Evolutionary conservation across 1,284 basidiomycete species (phyloP), one percentile per base, ranked within the genome.

Genomic region (Austroboletus novae-zelandiae): DNA sequence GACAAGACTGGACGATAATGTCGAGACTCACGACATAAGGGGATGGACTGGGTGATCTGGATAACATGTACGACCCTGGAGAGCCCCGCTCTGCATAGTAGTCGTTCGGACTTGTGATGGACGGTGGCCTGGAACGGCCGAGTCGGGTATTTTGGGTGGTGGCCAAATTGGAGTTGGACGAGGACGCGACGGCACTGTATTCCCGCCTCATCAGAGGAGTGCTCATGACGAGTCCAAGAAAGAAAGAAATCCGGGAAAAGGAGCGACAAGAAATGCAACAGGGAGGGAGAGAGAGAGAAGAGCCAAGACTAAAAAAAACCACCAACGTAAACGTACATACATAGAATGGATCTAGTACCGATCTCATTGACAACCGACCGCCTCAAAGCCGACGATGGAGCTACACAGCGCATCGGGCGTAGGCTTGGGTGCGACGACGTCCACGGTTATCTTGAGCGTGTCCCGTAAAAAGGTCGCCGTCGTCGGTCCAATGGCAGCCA

Each of bases 401-500:
- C 53, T 55, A 7, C 71, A 68, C 1, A 88, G 69, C 10, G 72
- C 72, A 7, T 79, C 77, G 1, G 85, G 75, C 7, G 71, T 77
- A 0, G 87, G 86, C 48, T 78, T 83, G 7, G 66, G 49, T 1
- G 87, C 69, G 10, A 79, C 71, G 3, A 74, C 81, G 48, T 81
- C 75, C 1, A 88, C 84, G 5, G 53, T 55, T 29, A 86, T 50
- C 14, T 64, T 54, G 8, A 83, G 61, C 39, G 72, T 68, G 17
- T 80, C 72, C 6, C 57, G 66, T 20, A 89, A 65, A 62, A 74
- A 83, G 2, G 69, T 60, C 0, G 76, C 68, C 1, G 86, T 89
- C 15, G 85, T 86, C 0, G 80, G 79, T 0, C 88, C 88, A 51
- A 91, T 90, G 3, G 78, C 77, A 13, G 83, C 86, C 17, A 83